Evolutionary conservation across 345 rosid genomes (phyloP).

Genomic region (Eucalyptus sideroxylon): DNA sequence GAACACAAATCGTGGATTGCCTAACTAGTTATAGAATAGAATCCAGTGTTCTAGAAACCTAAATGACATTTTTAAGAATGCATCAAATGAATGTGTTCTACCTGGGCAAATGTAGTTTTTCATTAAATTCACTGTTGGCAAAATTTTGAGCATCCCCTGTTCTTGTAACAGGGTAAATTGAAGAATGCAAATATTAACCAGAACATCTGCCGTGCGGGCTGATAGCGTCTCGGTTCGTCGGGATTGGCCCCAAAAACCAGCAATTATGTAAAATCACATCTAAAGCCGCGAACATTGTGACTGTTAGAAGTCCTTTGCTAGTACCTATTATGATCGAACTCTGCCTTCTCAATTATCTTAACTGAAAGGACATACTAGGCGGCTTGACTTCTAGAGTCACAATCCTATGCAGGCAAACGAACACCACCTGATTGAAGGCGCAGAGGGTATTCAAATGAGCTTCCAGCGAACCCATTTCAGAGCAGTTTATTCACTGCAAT

Average conservation of each 20-base stretch:
- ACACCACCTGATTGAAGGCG: background rate
- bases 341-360: background rate
- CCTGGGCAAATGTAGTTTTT: background rate
- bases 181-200: background rate
- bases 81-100: background rate
- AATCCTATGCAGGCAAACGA: background rate
- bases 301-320: background rate
- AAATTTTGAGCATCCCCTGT: background rate
- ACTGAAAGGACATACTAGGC: background rate
- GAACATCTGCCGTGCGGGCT: background rate
- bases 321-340: background rate
- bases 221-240: background rate
- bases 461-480: background rate
- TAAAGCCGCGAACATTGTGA: background rate
- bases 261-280: background rate
- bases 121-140: background rate
- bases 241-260: background rate
- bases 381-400: background rate
- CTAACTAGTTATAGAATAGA: background rate
- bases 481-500: background rate
- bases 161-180: background rate
- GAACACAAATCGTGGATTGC: background rate
- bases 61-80: background rate
- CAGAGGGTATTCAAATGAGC: background rate
- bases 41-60: background rate